Conservation (phyloP, 208 protist species). For the Acanthamoeba rhysodes region DNA sequence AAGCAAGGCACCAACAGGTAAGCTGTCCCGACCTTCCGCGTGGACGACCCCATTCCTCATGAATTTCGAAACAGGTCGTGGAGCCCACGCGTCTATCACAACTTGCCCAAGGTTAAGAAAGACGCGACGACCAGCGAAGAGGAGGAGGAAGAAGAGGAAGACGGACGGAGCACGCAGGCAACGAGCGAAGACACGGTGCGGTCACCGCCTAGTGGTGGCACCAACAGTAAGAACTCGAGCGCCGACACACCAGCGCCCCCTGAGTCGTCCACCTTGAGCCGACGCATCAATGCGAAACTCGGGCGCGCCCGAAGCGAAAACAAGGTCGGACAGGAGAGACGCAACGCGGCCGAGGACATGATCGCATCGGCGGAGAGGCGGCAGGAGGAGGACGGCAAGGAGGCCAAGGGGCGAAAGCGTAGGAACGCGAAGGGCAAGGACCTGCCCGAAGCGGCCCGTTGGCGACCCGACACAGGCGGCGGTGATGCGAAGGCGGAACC, state of each 20-base stretch:
- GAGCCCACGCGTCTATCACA: conserved; percentile 69
- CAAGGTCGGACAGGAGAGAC: no score
- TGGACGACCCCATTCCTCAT: not conserved
- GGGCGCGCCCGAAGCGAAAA: no score
- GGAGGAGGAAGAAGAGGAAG: not conserved
- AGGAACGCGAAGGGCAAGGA: not conserved
- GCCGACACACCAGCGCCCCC: no score
- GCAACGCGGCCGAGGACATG: no score
- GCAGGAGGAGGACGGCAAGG: not conserved
- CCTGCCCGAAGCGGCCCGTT: no score
- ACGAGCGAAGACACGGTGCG: no score
- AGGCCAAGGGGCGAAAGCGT: not conserved
- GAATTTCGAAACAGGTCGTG: not conserved
- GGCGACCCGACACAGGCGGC: not conserved
- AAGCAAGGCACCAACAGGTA: not conserved
- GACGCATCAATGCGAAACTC: no score
- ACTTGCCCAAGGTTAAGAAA: not conserved
- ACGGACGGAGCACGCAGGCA: not conserved
- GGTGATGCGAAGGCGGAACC: not conserved
- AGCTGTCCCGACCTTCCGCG: not conserved
- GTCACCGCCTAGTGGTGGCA: not conserved
- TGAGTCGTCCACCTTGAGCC: no score
- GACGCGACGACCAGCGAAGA: not conserved
- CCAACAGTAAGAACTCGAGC: not conserved
- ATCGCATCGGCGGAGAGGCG: no score